Conservation (phyloP, 495 filamentous ascomycete species). For the Neurospora sp. region DNA sequence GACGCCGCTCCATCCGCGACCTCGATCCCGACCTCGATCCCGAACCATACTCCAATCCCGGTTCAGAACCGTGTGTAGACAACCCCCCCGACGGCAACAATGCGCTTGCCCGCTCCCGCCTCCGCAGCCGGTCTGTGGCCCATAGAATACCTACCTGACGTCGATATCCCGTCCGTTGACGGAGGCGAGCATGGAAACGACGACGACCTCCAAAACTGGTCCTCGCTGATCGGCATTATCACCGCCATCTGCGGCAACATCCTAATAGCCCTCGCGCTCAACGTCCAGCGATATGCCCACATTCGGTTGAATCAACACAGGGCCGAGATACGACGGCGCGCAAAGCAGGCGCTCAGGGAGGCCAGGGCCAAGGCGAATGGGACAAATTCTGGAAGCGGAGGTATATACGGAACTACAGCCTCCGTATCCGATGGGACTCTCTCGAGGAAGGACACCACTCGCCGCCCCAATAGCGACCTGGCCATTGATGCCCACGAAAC, state of each 20-base stretch:
- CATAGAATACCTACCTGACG: background rate
- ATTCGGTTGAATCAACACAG: conserved; percentile 52
- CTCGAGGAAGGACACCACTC: conserved; percentile 12
- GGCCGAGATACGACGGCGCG: conserved; percentile 35
- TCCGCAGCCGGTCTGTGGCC: background rate
- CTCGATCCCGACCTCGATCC: background rate
- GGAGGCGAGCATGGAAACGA: conserved; percentile 31
- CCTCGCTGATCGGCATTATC: conserved; percentile 85
- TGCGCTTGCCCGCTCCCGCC: background rate
- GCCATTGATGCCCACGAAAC: conserved; percentile 28
- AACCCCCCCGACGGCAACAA: background rate
- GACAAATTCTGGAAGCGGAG: conserved; percentile 11
- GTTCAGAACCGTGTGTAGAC: background rate
- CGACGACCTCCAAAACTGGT: conserved; percentile 62
- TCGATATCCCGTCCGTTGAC: conserved; percentile 1
- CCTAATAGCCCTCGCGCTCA: conserved; percentile 88
- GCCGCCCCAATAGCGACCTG: conserved; percentile 21
- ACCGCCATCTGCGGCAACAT: conserved; percentile 88
- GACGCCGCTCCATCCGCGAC: background rate
- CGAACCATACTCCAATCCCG: background rate
- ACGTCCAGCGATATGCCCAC: conserved; percentile 93
- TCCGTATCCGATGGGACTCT: conserved; percentile 3
- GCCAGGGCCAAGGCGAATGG: conserved; percentile 3
- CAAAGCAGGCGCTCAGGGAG: conserved; percentile 34
- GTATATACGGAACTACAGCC: conserved; percentile 13